Evolutionary conservation across 306 rosid genomes (phyloP), one percentile per base, ranked within the genome.

Genomic region (Mimosa bimucronata): DNA sequence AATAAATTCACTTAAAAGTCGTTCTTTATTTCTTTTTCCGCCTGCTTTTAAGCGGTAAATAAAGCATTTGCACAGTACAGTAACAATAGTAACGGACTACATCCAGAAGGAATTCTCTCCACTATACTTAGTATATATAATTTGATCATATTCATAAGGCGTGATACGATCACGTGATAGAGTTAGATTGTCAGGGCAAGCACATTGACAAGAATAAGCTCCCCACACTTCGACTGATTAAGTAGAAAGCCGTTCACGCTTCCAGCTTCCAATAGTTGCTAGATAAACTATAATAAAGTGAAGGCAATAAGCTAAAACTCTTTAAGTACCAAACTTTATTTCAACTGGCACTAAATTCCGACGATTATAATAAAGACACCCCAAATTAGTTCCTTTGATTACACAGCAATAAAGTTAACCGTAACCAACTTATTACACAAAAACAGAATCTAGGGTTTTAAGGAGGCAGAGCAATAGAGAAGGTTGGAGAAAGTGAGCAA

Each of bases 361-460:
- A 53, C 50, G 46, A 48, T 62, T 74, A 40, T 58, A 45, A 67
- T 34, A 6, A 71, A 65, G 71, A 2, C 75, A 45, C 66, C 70
- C 68, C 8, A 10, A 80, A 61, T 42, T 41, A 53, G 28, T 25
- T 64, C 18, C 76, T 45, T 19, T 11, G 19, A 16, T 58, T 57
- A n/a, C 57, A 60, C 38, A 64, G 65, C 45, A 52, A 57, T 1
- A 16, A 72, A 81, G 25, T 1, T 75, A 21, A 37, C 71, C 29
- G 72, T 50, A 40, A 73, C 41, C 75, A 46, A 72, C 57, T 42
- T 50, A 48, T 15, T 16, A 40, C 16, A 41, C 4, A 26, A 73
- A 9, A 31, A 78, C 14, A 82, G 46, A 89, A 85, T 76, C 87
- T 88, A 85, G 91, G 92, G 92, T 91, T 89, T 83, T 41, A 41